phyloP scores from a whole-genome alignment of 2,329 filamentous ascomycete species.

The Diaporthe humulicola region DNA sequence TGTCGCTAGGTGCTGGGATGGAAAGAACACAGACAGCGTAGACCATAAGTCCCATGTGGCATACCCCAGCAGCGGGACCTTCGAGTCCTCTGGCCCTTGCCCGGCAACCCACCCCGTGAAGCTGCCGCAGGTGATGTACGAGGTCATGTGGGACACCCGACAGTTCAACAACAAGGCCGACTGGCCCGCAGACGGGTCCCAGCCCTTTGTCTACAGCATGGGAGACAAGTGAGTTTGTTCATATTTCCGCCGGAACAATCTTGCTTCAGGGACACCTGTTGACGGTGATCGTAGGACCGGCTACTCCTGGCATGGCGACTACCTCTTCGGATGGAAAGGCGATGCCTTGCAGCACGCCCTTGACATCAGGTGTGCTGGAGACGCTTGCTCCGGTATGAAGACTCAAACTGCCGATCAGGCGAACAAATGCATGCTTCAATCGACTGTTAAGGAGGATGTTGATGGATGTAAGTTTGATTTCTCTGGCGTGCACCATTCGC shows the following conservation, averaged over 20 bases:
- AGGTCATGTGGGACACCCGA: constrained; percentile 56
- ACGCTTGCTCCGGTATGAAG: constrained; percentile 48
- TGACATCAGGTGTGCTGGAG: constrained; percentile 51
- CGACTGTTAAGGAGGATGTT: constrained; percentile 49
- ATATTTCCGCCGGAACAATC: fast-evolving
- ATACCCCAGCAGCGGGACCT: constrained; percentile 43
- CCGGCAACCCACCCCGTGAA: constrained; percentile 48
- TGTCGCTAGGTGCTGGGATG: constrained; percentile 46
- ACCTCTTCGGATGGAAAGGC: constrained; percentile 57
- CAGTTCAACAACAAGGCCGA: constrained; percentile 50
- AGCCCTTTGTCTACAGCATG: constrained; percentile 47
- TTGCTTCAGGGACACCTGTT: background rate
- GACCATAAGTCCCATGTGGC: constrained; percentile 50
- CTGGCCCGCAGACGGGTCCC: constrained; percentile 51
- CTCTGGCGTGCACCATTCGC: background rate
- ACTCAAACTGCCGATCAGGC: constrained; percentile 46
- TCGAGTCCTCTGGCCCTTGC: constrained; percentile 43
- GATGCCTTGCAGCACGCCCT: constrained; percentile 54
- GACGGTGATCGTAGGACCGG: constrained; percentile 45
- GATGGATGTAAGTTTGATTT: constrained; percentile 47
- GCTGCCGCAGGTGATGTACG: constrained; percentile 56
- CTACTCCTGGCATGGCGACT: constrained; percentile 56
- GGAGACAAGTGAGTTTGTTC: constrained; percentile 41
- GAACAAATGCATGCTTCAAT: constrained; percentile 49
- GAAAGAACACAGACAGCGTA: constrained; percentile 47